These are phyloP conservation scores for Lophiotrema nucula DNA, from an alignment of 495 filamentous ascomycete species.

Conservation along the genomic window DNA sequence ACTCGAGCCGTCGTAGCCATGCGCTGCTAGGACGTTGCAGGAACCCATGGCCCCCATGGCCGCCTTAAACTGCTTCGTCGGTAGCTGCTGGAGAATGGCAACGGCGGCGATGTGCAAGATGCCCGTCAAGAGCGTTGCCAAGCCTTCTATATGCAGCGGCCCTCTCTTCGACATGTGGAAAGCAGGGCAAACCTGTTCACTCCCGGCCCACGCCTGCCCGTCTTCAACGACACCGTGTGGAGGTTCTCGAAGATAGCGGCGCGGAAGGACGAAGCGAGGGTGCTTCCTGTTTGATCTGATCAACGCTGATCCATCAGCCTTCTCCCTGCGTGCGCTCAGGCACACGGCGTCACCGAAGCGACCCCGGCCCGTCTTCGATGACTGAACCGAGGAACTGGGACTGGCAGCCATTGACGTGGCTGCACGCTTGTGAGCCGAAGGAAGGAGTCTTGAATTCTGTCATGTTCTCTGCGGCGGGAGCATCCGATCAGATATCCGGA, in stretches of 20 bases:
- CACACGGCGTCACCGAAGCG: slow-evolving; percentile 32
- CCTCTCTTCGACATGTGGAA: not conserved
- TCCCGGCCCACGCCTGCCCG: not conserved
- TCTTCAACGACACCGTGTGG: not conserved
- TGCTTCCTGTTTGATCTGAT: not conserved
- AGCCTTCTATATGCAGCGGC: not conserved
- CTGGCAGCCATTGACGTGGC: slow-evolving; percentile 8
- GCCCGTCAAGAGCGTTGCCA: slow-evolving; percentile 5
- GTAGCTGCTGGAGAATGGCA: slow-evolving; percentile 11
- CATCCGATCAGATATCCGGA: slow-evolving; percentile 18
- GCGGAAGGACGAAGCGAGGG: slow-evolving; percentile 13
- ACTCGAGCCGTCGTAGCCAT: not conserved
- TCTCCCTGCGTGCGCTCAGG: slow-evolving; percentile 24
- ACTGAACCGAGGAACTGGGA: slow-evolving; percentile 28
- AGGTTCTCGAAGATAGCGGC: not conserved
- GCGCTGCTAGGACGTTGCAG: not conserved
- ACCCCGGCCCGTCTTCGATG: slow-evolving; percentile 23
- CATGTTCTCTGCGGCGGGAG: slow-evolving; percentile 20
- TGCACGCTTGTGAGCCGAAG: slow-evolving; percentile 5
- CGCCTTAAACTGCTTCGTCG: not conserved
- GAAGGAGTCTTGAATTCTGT: slow-evolving; percentile 6
- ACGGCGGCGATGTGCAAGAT: slow-evolving; percentile 1
- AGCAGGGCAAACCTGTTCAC: not conserved
- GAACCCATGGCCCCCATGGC: no score
- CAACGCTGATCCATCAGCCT: slow-evolving; percentile 18